Base-by-base conservation (phyloP, 441 rosid species). In the Erodium texanum region DNA sequence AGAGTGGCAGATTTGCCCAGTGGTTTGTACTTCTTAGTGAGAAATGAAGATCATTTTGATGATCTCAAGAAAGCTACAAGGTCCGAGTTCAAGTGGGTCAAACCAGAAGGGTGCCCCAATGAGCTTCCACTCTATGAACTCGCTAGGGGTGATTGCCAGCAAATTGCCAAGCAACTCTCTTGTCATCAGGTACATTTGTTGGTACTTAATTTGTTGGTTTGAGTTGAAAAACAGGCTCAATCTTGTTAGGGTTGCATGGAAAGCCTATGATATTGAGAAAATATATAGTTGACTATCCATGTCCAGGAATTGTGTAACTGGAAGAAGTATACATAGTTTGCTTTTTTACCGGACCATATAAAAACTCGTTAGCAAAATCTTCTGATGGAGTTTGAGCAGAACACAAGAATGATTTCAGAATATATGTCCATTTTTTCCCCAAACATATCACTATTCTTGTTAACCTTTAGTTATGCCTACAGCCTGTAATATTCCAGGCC, bases 1-100 rank as follows among this genome's bases (percentile, higher is more conserved):
- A 85, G 92, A 64, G 96, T 89, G 69, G 70, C 69, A 1, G 86
- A 87, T 63, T 73, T 91, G 72, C 86, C 86, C 7, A 82, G 81
- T 70, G 97, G 97, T 48, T 78, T 89, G 85, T 87, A 91, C 75
- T 87, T 89, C 71, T 77, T 91, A 75, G 89, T 89, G 65, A 91
- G 97, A 70, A 91, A 91, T 62, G 88, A 86, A 74, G 93, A 86
- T 71, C 96, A 91, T 76, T 75, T 89, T 38, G 78, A 71, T 62
- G 76, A 85, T 77, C 86, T 91, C 74, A 81, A 78, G 83, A 81
- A 64, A 9, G 81, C 81, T 68, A 81, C 71, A 7, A 84, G 82
- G 76, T 45, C 84, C 3, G 89, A 78, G 14, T 91, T 91, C 71
- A 80, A 74, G 74, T 91, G 97, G 97, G 81, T 38, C 67, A 89